Base-by-base conservation (phyloP, 2,329 filamentous ascomycete genomes). In the Ophiostoma piceae region DNA sequence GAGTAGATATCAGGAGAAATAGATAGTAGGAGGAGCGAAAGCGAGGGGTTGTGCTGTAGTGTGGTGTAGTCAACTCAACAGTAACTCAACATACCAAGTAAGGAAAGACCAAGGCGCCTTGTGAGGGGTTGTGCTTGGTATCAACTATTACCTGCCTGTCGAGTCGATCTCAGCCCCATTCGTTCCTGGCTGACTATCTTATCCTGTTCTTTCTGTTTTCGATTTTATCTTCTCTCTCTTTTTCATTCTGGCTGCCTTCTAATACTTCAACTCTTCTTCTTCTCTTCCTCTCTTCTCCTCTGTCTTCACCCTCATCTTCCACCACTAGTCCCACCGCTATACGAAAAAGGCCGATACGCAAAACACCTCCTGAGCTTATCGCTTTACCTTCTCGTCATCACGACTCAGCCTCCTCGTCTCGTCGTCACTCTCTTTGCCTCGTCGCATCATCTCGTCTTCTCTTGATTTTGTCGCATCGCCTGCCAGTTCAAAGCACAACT, bases 71-170 rank as follows among this genome's bases (percentile, higher is more conserved):
- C n/a, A n/a, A 29, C 26, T 29, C 26, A 29, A 29, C 26, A 29
- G 26, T 29, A 29, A 1, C n/a, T 51, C 19, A 16, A 51, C 47
- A n/a, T n/a, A 22, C 26, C 26, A 29, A 29, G 26, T 29, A 51
- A 51, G 1, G 16, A 51, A 35, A 32, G 57, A 62, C 57, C 57
- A 62, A 62, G 57, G 57, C 57, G 26, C 57, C 26, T 32, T 32
- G 57, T 62, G 57, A 62, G 57, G 57, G 57, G 57, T 62, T 62
- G 26, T 62, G 11, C 57, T 62, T 62, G 57, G 57, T 57, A 26
- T 9, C 8, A 11, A 41, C 39, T 26, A 57, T 16, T 26, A 16
- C n/a, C 51, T n/a, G 32, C 8, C 51, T 26, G 26, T 16, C 22
- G 57, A 62, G 26, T 26, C 51, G 12, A 62, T 35, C 57, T 62